These are phyloP conservation scores for Pterocarpus santalinus DNA, from an alignment of 306 rosid genomes.

Conservation along the genomic window DNA sequence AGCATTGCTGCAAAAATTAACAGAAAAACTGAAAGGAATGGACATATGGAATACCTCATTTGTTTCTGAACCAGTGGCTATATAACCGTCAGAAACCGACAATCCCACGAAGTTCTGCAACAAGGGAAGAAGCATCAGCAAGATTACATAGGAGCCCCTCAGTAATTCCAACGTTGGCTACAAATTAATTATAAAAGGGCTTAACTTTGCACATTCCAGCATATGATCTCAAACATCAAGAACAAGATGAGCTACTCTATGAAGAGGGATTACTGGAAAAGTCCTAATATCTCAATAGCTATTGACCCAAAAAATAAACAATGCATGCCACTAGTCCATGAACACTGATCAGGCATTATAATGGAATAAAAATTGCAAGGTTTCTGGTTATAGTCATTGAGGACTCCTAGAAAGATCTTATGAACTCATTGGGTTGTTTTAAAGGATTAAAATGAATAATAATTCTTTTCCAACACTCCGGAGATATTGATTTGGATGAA, in stretches of 20 bases:
- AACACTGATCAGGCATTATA: background rate
- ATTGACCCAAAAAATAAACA: background rate
- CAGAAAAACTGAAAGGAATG: slow-evolving; percentile 1
- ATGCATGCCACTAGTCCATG: background rate
- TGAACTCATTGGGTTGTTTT: background rate
- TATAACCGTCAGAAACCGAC: slow-evolving; percentile 91
- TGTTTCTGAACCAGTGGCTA: slow-evolving; percentile 98
- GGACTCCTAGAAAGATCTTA: background rate
- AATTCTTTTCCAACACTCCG: background rate
- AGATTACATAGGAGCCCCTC: background rate
- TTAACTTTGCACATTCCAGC: background rate
- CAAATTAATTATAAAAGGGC: background rate
- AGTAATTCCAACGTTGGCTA: background rate
- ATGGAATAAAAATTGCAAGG: background rate
- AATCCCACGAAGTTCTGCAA: slow-evolving; percentile 96
- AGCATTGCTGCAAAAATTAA: slow-evolving; percentile 13
- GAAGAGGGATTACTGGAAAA: background rate
- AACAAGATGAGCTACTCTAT: slow-evolving; percentile 2
- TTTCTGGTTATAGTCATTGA: background rate
- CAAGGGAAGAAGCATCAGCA: slow-evolving; percentile 48
- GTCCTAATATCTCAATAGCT: background rate
- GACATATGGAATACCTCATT: slow-evolving; percentile 73
- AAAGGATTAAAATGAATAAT: background rate
- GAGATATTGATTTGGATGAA: too few relatives aligned
- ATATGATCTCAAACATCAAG: background rate